A percentile compares a stretch with the other conserved stretches of the same genome.
These are phyloP conservation scores for Inga leiocalycina DNA, from an alignment of 306 rosid species.

Conservation along the genomic window DNA sequence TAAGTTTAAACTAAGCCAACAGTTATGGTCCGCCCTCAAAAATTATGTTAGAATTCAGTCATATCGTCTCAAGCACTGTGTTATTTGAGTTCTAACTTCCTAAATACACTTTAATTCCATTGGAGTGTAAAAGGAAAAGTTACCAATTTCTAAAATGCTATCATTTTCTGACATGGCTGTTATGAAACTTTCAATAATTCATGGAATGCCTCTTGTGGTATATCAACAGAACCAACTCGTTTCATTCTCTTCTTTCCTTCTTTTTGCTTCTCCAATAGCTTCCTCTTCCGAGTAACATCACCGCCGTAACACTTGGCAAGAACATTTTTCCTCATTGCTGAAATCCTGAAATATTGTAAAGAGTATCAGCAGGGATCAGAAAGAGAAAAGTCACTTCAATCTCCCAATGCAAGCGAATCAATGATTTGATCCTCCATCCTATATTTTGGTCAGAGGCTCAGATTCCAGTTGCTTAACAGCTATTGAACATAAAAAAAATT, in stretches of 20 bases:
- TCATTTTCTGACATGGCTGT: slow-evolving; percentile 17
- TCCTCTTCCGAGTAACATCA: slow-evolving; percentile 81
- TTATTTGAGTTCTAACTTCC: not conserved
- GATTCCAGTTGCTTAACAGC: not conserved
- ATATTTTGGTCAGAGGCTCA: not conserved
- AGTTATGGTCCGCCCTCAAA: not conserved
- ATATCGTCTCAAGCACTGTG: not conserved
- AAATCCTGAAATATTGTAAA: slow-evolving; percentile 52
- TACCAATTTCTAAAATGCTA: slow-evolving; percentile 30
- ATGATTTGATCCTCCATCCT: slow-evolving; percentile 8
- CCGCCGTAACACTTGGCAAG: slow-evolving; percentile 97
- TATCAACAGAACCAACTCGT: slow-evolving; percentile 88
- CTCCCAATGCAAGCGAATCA: slow-evolving; percentile 2
- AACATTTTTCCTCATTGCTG: slow-evolving; percentile 91
- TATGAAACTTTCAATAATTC: slow-evolving; percentile 84
- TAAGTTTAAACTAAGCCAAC: not conserved
- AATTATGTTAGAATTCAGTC: not conserved
- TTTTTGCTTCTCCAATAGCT: slow-evolving; percentile 93
- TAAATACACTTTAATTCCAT: not conserved
- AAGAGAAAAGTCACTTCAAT: not conserved
- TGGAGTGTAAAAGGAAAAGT: slow-evolving; percentile 3
- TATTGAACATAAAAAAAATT: slow-evolving; percentile 13
- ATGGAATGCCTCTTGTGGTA: slow-evolving; percentile 97
- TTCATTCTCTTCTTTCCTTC: slow-evolving; percentile 99
- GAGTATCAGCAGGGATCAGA: slow-evolving; percentile 27